Evolutionary conservation across 768 basidiomycete genomes (phyloP).

Genomic region (Rhodotorula taiwanensis): DNA sequence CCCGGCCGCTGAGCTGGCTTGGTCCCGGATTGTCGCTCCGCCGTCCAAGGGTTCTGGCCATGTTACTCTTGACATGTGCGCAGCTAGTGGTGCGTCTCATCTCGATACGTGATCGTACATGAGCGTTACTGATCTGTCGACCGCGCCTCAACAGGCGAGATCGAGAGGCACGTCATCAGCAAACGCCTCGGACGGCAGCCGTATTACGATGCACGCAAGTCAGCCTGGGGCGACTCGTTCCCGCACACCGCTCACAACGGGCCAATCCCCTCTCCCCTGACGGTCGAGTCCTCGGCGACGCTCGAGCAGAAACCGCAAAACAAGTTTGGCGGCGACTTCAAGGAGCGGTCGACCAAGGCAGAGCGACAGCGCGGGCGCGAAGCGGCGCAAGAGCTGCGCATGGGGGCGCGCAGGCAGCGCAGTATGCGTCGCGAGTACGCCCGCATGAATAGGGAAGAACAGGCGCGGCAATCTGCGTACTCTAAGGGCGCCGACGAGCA

Average conservation of each 20-base stretch:
- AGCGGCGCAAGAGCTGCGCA: slow-evolving; percentile 16
- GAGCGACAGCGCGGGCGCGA: slow-evolving; percentile 21
- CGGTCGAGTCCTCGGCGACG: neutral
- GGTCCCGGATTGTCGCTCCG: slow-evolving; percentile 89
- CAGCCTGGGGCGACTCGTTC: slow-evolving; percentile 88
- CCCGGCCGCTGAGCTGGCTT: slow-evolving; percentile 62
- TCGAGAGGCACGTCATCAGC: slow-evolving; percentile 84
- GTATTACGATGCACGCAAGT: slow-evolving; percentile 91
- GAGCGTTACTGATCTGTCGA: too few species aligned
- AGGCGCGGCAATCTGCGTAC: neutral
- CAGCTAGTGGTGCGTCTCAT: slow-evolving; percentile 57
- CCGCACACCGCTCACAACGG: slow-evolving; percentile 69
- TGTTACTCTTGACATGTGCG: slow-evolving; percentile 83
- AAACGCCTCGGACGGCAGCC: slow-evolving; percentile 92
- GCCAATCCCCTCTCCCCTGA: slow-evolving; percentile 20
- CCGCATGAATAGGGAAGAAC: neutral
- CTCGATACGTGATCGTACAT: slow-evolving; percentile 26
- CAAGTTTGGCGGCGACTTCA: slow-evolving; percentile 29
- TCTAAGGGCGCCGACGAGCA: neutral
- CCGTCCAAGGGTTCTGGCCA: slow-evolving; percentile 88
- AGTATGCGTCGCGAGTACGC: slow-evolving; percentile 9
- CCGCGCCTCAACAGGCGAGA: too few species aligned
- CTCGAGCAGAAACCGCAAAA: neutral
- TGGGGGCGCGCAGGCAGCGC: slow-evolving; percentile 5
- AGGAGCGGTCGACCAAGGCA: slow-evolving; percentile 28